Conservation (phyloP, 2,329 filamentous ascomycete genomes). For the Fusarium penzigii region DNA sequence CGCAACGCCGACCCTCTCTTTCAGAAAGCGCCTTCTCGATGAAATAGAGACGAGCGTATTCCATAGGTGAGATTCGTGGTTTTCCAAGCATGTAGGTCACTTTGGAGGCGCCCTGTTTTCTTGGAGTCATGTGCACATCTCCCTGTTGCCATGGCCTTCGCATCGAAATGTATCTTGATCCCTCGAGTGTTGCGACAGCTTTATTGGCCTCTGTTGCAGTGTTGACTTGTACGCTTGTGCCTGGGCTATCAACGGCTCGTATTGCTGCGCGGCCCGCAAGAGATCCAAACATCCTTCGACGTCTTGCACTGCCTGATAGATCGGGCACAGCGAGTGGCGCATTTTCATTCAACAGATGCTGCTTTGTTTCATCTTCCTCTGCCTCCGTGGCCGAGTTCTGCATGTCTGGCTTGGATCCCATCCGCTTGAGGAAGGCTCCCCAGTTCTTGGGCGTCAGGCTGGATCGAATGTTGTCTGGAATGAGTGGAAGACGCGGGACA, state of each 20-base stretch:
- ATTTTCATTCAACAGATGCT: not conserved
- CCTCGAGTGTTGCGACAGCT: not conserved
- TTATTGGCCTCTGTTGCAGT: not conserved
- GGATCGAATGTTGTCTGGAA: slow-evolving; percentile 31
- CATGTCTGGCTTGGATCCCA: slow-evolving; percentile 24
- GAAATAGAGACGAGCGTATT: slow-evolving; percentile 39
- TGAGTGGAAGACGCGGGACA: slow-evolving; percentile 32
- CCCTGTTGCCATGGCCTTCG: not conserved
- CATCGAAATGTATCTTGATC: not conserved
- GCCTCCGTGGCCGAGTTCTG: not conserved
- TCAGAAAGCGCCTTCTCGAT: slow-evolving; percentile 34
- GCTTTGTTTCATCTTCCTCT: not conserved
- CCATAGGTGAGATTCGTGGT: slow-evolving; percentile 42
- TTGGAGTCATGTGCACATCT: not conserved
- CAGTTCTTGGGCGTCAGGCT: slow-evolving; percentile 28
- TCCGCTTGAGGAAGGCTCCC: slow-evolving; percentile 30
- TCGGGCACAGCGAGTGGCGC: not conserved
- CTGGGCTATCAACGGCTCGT: not conserved
- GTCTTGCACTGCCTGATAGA: not conserved
- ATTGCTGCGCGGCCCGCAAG: not conserved
- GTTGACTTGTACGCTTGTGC: not conserved
- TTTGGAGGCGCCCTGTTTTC: slow-evolving; percentile 1
- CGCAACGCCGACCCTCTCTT: slow-evolving; percentile 27
- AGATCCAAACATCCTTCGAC: not conserved
- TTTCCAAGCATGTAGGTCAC: slow-evolving; percentile 15